phyloP scores from a whole-genome alignment of 129 eudicot genomes.

The Pulicaria dysenterica region DNA sequence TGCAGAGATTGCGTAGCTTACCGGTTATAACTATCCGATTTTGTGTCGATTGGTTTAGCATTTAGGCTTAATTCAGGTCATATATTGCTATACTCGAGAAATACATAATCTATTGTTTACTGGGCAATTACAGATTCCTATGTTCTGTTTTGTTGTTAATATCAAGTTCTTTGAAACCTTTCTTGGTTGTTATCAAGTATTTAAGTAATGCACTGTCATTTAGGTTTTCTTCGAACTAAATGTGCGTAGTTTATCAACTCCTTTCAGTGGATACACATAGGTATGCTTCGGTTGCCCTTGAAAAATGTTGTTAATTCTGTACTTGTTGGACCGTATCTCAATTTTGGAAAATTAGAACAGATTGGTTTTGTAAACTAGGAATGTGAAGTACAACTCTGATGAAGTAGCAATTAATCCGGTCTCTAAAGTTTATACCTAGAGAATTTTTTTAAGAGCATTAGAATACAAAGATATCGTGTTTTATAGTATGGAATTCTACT shows the following conservation, averaged over 20 bases:
- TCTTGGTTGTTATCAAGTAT: neutral
- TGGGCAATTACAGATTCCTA: neutral
- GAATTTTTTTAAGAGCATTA: too few relatives aligned
- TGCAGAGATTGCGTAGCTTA: slow-evolving; percentile 8
- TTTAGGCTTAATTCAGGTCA: slow-evolving; percentile 28
- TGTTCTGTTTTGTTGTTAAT: neutral
- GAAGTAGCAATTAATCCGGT: neutral
- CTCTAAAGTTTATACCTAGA: too few relatives aligned
- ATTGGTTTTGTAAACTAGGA: neutral
- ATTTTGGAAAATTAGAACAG: neutral
- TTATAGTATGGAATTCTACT: too few relatives aligned
- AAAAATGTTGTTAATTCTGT: too few relatives aligned
- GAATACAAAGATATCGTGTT: too few relatives aligned
- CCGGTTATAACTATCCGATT: slow-evolving; percentile 10
- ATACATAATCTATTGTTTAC: neutral
- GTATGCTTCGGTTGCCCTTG: neutral
- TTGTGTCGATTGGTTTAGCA: slow-evolving; percentile 27
- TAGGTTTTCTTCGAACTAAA: neutral
- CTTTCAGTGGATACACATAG: neutral
- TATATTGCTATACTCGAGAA: slow-evolving; percentile 5
- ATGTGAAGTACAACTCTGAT: neutral
- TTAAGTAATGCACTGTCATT: neutral
- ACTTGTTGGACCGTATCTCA: neutral
- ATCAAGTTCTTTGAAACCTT: neutral
- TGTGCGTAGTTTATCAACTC: neutral